Percentiles rank a stretch among this genome's conserved stretches.
These are phyloP conservation scores for Trichoderma asperelloides DNA, from an alignment of 495 filamentous ascomycete genomes.

Conservation along the genomic window DNA sequence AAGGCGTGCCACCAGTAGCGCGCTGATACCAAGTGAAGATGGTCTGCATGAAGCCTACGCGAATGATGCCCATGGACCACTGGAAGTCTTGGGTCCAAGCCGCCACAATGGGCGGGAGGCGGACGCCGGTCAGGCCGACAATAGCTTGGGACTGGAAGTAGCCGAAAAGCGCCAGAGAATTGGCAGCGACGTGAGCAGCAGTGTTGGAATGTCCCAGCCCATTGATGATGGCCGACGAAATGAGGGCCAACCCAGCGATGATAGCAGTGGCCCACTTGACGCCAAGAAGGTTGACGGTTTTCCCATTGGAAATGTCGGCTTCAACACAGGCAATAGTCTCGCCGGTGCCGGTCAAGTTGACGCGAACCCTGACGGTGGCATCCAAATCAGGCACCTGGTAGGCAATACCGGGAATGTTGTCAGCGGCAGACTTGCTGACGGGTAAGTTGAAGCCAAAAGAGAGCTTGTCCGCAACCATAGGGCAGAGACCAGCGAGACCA, in stretches of 20 bases:
- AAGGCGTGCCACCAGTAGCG: constrained; percentile 79
- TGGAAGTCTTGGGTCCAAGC: constrained; percentile 98
- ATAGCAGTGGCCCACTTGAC: constrained; percentile 86
- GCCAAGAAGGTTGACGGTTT: constrained; percentile 81
- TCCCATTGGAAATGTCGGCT: constrained; percentile 81
- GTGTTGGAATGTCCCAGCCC: constrained; percentile 90
- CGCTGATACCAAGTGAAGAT: constrained; percentile 96
- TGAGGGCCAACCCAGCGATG: constrained; percentile 73
- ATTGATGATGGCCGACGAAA: constrained; percentile 74
- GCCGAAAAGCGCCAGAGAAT: constrained; percentile 83
- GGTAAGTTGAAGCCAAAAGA: constrained; percentile 60
- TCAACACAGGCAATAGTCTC: constrained; percentile 77
- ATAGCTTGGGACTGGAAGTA: constrained; percentile 98
- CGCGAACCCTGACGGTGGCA: constrained; percentile 69
- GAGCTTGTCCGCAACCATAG: constrained; percentile 83
- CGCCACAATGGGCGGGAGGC: constrained; percentile 79
- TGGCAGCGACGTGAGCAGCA: constrained; percentile 89
- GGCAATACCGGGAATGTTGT: constrained; percentile 70
- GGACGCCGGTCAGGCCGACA: constrained; percentile 77
- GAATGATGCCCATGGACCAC: constrained; percentile 97
- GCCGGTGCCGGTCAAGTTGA: constrained; percentile 55
- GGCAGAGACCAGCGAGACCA: constrained; percentile 71
- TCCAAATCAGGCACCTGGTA: constrained; percentile 91
- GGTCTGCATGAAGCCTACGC: constrained; percentile 73
- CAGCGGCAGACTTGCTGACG: constrained; percentile 46